Base-by-base conservation (phyloP, 1,284 basidiomycete genomes). In the Cystodermella granulosa region DNA sequence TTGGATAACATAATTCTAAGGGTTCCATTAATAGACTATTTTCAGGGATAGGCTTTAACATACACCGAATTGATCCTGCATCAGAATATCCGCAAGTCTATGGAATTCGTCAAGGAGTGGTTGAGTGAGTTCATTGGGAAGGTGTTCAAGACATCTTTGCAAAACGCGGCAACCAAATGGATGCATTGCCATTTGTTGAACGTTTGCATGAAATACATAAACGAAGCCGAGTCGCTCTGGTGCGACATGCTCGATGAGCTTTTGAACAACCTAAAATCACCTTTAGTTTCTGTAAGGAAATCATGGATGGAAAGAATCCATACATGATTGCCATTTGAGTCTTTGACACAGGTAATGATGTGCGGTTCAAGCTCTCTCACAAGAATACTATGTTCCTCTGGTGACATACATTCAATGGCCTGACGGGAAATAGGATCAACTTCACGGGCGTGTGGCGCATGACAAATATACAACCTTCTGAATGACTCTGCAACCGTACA, bases 241-340 rank as follows among this genome's bases (percentile, higher is more conserved):
- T 11, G 84, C 74, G 16, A 91, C 84, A n/a, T 83, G 77, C 56
- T 91, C 83, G 48, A 96, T 81, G 47, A 94, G 70, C 58, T 91
- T 91, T 70, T 93, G 88, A 38, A 90, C 77, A 37, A 86, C 83
- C 81, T 85, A 22, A 42, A 24, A 15, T 14, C 7, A 3, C 26
- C 8, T 16, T 20, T 14, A 16, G 34, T 28, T 31, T 22, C n/a
- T 24, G 5, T 38, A 34, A 3, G 23, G 41, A 34, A 43, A 4
- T 38, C 37, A 28, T 42, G 31, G 15, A 42, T 31, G 49, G 8
- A 13, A 13, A 37, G n/a, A 17, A 21, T 3, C 66, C 76, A 34
- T 63, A 97, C 95, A 68, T 98, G 95, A 60, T 98, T 98, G 45
- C 91, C 93, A 57, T 98, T 96, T 23, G 88, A 82, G 56, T 97